Evolutionary conservation across 1,139 yeast genomes (phyloP).

Genomic region (Hanseniaspora gamundiae): DNA sequence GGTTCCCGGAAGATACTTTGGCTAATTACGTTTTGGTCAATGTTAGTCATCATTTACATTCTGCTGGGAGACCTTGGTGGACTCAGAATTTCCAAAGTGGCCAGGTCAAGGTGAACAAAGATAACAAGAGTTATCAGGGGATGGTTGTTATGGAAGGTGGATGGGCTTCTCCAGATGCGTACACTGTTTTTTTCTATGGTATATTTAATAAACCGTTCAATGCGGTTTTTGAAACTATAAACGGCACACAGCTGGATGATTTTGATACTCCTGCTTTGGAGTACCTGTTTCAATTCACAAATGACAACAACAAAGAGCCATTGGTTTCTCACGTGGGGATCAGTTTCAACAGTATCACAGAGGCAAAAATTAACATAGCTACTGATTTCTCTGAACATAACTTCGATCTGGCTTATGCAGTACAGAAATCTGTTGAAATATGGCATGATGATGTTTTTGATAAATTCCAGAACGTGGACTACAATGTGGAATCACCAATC

Average conservation of each 20-base stretch:
- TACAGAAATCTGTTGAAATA: slow-evolving; percentile 15
- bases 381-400: slow-evolving; percentile 15
- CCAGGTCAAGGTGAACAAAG: slow-evolving; percentile 15
- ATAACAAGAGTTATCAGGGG: slow-evolving; percentile 22
- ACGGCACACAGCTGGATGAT: slow-evolving; percentile 7
- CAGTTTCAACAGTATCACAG: slow-evolving; percentile 25
- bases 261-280: slow-evolving; percentile 20
- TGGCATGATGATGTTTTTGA: slow-evolving; percentile 27
- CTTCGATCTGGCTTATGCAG: slow-evolving; percentile 19
- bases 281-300: slow-evolving; percentile 16
- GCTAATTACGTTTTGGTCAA: slow-evolving; percentile 21
- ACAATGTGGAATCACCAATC: slow-evolving; percentile 16
- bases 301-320: not conserved
- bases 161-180: slow-evolving; percentile 26
- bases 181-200: slow-evolving; percentile 27
- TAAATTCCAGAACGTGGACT: slow-evolving; percentile 14
- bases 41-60: slow-evolving; percentile 24
- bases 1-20: slow-evolving; percentile 14
- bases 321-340: slow-evolving; percentile 26
- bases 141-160: slow-evolving; percentile 24
- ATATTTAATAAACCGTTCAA: slow-evolving; percentile 16
- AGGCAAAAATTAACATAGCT: slow-evolving; percentile 26
- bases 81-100: slow-evolving; percentile 26
- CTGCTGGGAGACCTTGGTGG: slow-evolving; percentile 27
- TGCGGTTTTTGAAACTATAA: too few relatives aligned